These are phyloP conservation scores for Cinchona pubescens DNA, from an alignment of 257 asterid species.

Conservation along the genomic window DNA sequence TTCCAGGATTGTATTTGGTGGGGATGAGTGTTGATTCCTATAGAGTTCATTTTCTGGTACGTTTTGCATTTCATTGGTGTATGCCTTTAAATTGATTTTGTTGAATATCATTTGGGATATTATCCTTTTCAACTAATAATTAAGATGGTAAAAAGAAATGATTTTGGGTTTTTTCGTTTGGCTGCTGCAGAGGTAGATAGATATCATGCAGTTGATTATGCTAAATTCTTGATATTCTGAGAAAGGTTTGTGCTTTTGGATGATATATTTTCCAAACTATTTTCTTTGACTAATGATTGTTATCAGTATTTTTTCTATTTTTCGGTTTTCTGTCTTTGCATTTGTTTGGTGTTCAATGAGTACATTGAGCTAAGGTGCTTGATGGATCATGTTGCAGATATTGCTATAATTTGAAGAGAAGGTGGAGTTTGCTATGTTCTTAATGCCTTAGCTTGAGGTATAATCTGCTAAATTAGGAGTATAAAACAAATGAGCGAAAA, in stretches of 20 bases:
- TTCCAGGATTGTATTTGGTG: conserved; percentile 70
- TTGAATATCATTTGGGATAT: neutral
- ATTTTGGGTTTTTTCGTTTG: neutral
- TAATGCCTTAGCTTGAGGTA: conserved; percentile 31
- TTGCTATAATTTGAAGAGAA: conserved; percentile 7
- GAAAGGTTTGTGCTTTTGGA: conserved; percentile 12
- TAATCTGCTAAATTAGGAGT: conserved; percentile 11
- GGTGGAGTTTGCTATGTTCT: conserved; percentile 6
- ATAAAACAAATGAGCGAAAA: conserved; percentile 5
- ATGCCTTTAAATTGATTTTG: conserved; percentile 6
- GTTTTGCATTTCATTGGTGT: neutral
- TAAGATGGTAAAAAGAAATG: neutral
- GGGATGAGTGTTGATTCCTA: conserved; percentile 65
- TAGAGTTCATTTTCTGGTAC: conserved; percentile 48
- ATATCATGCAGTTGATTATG: conserved; percentile 17
- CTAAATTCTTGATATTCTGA: conserved; percentile 12
- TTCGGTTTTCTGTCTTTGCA: neutral
- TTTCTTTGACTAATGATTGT: neutral
- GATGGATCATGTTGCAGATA: conserved; percentile 6
- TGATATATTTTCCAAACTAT: neutral
- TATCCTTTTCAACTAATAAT: neutral
- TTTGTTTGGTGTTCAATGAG: neutral
- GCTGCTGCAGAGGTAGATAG: conserved; percentile 37
- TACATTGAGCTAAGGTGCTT: neutral
- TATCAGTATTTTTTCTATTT: neutral